Percentiles rank a stretch among this genome's conserved stretches.
Conservation (phyloP, 257 asterid species). For the Solanum chiquidenum region DNA sequence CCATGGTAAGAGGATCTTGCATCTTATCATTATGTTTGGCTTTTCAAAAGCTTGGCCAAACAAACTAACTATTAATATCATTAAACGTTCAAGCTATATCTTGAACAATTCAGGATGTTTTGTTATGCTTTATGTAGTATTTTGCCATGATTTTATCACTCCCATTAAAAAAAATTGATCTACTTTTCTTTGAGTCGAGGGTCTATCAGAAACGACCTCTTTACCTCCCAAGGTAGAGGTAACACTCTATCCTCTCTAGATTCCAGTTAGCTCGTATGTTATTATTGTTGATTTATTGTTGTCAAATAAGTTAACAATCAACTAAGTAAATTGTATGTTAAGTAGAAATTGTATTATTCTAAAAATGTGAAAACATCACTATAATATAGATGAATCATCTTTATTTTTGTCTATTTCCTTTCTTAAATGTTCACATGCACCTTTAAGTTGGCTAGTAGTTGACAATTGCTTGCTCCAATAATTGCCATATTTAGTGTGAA, state of each 20-base stretch:
- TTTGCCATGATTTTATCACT: background rate
- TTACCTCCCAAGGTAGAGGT: background rate
- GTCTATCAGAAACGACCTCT: too few relatives aligned
- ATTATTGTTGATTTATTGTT: background rate
- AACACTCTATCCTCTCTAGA: background rate
- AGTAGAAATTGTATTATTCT: background rate
- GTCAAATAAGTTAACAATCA: background rate
- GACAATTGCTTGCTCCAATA: background rate
- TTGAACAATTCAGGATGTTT: too few relatives aligned
- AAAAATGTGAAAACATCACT: background rate
- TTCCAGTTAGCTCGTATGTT: background rate
- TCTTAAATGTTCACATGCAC: background rate
- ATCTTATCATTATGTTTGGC: background rate
- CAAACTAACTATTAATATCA: background rate
- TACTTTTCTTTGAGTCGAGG: too few relatives aligned
- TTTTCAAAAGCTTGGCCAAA: background rate
- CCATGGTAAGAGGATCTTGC: background rate
- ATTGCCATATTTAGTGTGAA: background rate
- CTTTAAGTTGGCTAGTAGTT: background rate
- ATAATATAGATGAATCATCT: background rate
- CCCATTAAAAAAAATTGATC: too few relatives aligned
- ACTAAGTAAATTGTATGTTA: background rate
- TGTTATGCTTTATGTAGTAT: background rate
- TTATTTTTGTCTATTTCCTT: background rate
- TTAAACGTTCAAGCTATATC: background rate